Evolutionary conservation across 495 filamentous ascomycete genomes (phyloP), one percentile per base, ranked within the genome.

Genomic region (Xylaria castorea): DNA sequence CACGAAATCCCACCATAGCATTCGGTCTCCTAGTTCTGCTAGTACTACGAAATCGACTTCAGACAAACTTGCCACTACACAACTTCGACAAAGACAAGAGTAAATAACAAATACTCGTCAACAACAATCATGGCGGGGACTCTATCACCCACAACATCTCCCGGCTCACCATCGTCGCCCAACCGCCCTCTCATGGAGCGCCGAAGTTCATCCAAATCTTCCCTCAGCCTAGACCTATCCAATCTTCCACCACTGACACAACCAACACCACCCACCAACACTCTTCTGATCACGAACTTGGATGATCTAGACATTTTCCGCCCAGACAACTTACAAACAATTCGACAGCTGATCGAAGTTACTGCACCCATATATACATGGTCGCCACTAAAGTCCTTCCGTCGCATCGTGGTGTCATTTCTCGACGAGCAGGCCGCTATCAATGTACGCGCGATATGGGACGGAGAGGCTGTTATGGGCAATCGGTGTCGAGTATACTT

Each of bases 381-480:
- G 90, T 93, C 94, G 42, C 96, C 96, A 0, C 89, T 99, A 46
- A 95, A 94, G 73, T 97, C 94, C 22, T 91, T 98, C 86, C 92
- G 92, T 76, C 93, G 96, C 77, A 95, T 99, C 79, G 87, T 97
- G 77, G 92, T 92, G 76, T 96, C 94, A 62, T 98, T 98, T 88
- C 86, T 86, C 79, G 88, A 87, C 72, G 87, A 87, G 65, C 87
- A 91, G 51, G 91, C 91, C 69, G 94, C 96, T 44, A 91, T 95
- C 78, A 78, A 81, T 38, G 89, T 94, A 69, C 91, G 92, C 75
- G 81, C 90, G 58, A 81, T 90, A 57, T 90, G 96, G 73, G 93
- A 96, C 76, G 90, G 88, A 71, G 86, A 91, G 71, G 80, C 83
- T 14, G 87, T 97, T 69, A 86, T 95, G 80, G 90, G 91, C 74